phyloP scores from a whole-genome alignment of 2,329 filamentous ascomycete genomes.

The Cytospora chrysosperma region DNA sequence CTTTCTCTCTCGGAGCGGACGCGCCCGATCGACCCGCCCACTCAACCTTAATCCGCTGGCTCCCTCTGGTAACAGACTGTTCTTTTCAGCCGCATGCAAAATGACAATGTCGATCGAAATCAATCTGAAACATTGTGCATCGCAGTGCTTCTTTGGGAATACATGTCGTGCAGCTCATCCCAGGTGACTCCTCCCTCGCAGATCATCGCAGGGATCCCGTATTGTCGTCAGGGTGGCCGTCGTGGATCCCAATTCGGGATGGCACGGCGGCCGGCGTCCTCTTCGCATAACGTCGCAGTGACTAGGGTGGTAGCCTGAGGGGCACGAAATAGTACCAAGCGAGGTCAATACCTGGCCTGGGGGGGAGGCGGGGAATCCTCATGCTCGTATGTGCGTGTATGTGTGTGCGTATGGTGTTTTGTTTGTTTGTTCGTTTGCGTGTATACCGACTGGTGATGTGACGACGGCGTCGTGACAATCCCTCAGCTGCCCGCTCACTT shows the following conservation, averaged over 20 bases:
- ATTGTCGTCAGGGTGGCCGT: too few relatives aligned
- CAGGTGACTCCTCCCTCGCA: not conserved
- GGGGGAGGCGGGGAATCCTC: too few relatives aligned
- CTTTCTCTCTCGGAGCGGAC: not conserved
- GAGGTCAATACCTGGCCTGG: too few relatives aligned
- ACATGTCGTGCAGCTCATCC: not conserved
- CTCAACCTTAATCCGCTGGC: not conserved
- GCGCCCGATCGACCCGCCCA: not conserved
- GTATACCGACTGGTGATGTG: not conserved
- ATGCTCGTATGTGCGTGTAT: too few relatives aligned
- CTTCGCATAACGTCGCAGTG: too few relatives aligned
- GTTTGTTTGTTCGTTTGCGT: too few relatives aligned
- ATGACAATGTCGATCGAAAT: not conserved
- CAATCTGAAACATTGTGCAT: not conserved
- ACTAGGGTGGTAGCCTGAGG: too few relatives aligned
- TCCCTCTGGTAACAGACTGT: not conserved
- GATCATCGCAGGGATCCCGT: not conserved
- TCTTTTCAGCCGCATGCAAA: not conserved
- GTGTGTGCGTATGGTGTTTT: too few relatives aligned
- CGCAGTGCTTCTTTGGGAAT: not conserved
- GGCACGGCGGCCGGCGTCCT: too few relatives aligned
- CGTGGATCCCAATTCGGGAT: too few relatives aligned
- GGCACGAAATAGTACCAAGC: too few relatives aligned
- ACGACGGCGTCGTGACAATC: not conserved
- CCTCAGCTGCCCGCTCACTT: conserved; percentile 37